These are phyloP conservation scores for Nannizziopsis barbatae DNA, from an alignment of 2,329 filamentous ascomycete species.

Conservation along the genomic window DNA sequence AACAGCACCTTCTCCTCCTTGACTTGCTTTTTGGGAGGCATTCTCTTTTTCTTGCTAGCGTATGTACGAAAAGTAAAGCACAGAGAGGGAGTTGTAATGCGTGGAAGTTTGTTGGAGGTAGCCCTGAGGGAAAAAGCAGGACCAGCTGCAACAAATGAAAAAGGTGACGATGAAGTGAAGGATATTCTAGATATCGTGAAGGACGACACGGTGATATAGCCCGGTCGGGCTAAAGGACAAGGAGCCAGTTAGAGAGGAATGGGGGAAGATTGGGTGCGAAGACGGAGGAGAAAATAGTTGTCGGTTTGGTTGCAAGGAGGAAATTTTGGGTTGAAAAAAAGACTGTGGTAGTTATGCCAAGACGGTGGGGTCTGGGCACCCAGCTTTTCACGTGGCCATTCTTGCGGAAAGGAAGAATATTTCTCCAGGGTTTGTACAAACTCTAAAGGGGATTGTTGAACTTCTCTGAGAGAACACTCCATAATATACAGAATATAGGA, in stretches of 20 bases:
- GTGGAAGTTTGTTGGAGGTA: constrained; percentile 5
- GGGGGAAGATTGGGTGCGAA: neutral
- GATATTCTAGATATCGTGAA: constrained; percentile 19
- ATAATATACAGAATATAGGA: constrained; percentile 3
- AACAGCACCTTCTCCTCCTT: constrained; percentile 94
- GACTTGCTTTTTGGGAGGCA: constrained; percentile 89
- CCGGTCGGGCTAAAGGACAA: constrained; percentile 1
- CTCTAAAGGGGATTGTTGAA: too few relatives aligned
- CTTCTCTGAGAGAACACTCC: too few relatives aligned
- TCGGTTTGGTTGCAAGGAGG: neutral
- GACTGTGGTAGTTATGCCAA: neutral
- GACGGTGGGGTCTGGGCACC: neutral
- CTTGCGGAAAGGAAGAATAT: neutral
- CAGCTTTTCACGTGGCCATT: too few relatives aligned
- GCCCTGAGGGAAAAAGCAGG: constrained; percentile 43
- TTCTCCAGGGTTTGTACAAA: neutral
- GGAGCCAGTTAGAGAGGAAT: neutral
- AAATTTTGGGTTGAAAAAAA: neutral
- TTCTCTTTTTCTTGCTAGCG: constrained; percentile 54
- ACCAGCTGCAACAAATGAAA: constrained; percentile 48
- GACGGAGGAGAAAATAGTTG: neutral
- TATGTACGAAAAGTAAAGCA: constrained; percentile 28
- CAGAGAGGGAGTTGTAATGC: constrained; percentile 3
- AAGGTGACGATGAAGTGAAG: constrained; percentile 29
- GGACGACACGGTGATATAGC: constrained; percentile 13